A percentile compares a stretch with the other conserved stretches of the same genome.
These are phyloP conservation scores for Flueggea neowawraea DNA, from an alignment of 441 rosid genomes.

Conservation along the genomic window DNA sequence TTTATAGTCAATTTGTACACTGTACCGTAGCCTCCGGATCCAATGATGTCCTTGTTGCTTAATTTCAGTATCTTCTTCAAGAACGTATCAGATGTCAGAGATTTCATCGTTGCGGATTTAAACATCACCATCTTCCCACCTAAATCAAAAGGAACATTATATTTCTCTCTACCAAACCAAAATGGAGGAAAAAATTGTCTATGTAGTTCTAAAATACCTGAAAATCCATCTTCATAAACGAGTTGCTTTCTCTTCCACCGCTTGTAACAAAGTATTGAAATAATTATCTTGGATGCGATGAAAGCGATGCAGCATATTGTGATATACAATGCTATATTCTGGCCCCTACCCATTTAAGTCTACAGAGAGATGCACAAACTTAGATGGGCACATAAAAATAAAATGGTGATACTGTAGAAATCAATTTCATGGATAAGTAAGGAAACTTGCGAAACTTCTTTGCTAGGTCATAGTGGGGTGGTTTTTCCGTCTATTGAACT, in stretches of 20 bases:
- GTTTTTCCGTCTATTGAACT: no score
- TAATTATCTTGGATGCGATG: slow-evolving; percentile 54
- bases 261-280: slow-evolving; percentile 60
- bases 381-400: no score
- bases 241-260: slow-evolving; percentile 57
- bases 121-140: slow-evolving; percentile 86
- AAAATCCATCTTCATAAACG: slow-evolving; percentile 36
- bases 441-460: no score
- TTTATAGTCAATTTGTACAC: slow-evolving; percentile 61
- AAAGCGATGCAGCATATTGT: slow-evolving; percentile 57
- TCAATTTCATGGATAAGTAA: no score
- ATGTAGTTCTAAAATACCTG: slow-evolving; percentile 31
- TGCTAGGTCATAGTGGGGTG: no score
- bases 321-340: slow-evolving; percentile 46
- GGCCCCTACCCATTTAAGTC: slow-evolving; percentile 44
- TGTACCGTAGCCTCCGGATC: slow-evolving; percentile 80
- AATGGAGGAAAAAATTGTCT: background rate
- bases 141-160: slow-evolving; percentile 14
- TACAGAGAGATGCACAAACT: no score
- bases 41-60: slow-evolving; percentile 73
- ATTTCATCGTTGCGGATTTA: slow-evolving; percentile 48
- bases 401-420: no score
- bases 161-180: background rate
- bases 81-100: slow-evolving; percentile 48
- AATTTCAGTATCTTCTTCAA: slow-evolving; percentile 60